Evolutionary conservation across 345 rosid species (phyloP).

Genomic region (Syzygium oleosum): DNA sequence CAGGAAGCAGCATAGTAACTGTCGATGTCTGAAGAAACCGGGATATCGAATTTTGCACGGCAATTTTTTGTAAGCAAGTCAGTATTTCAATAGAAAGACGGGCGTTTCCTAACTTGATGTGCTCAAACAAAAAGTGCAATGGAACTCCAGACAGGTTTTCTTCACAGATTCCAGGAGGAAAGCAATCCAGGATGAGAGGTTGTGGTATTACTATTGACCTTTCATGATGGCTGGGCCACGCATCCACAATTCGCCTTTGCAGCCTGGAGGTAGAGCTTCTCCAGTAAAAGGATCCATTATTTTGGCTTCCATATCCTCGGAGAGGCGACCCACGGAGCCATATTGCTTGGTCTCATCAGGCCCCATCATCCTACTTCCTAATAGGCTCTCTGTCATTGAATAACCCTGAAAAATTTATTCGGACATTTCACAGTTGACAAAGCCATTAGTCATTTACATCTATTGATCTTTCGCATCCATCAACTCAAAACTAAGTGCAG

Average conservation of each 20-base stretch:
- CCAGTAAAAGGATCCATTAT: slow-evolving; percentile 65
- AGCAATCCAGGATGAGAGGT: background rate
- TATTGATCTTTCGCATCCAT: background rate
- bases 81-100: background rate
- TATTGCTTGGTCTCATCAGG: slow-evolving; percentile 37
- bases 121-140: background rate
- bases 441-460: background rate
- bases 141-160: background rate
- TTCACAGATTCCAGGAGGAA: background rate
- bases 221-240: slow-evolving; percentile 78
- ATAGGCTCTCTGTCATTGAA: slow-evolving; percentile 86
- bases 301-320: slow-evolving; percentile 58
- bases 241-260: slow-evolving; percentile 78
- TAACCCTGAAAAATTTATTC: slow-evolving; percentile 43
- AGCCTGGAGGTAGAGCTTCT: slow-evolving; percentile 59
- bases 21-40: background rate
- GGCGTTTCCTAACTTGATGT: background rate
- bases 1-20: background rate
- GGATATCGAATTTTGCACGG: background rate
- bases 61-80: background rate
- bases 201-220: slow-evolving; percentile 22
- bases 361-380: slow-evolving; percentile 27
- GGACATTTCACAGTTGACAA: background rate
- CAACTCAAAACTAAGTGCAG: background rate
- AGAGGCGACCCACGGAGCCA: slow-evolving; percentile 66